Base-by-base conservation (phyloP, 2,329 filamentous ascomycete genomes). In the Fusarium albosuccineum region DNA sequence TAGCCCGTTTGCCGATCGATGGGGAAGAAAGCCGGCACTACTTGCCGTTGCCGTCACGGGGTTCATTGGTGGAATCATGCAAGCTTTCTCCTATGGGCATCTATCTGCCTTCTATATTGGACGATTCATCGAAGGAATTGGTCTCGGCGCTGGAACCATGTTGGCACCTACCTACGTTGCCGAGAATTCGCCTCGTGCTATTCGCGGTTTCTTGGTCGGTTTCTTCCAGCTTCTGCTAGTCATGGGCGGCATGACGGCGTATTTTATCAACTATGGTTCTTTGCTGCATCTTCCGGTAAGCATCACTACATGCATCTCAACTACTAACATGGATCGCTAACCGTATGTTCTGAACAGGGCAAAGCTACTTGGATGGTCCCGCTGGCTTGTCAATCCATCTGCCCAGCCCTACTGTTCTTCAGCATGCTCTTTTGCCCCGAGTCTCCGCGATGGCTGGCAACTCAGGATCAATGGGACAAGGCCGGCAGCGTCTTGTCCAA, bases 161-260 rank as follows among this genome's bases (percentile, higher is more conserved):
- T 82, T 89, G 57, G 85, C 85, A 4, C 87, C 87, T 3, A 82
- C 87, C 1, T 89, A 89, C 74, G 85, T 90, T 33, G 84, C 86
- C 0, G 87, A 89, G 70, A 89, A 87, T 66, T 79, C 86, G 3
- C 87, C 87, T 4, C 83, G 85, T 40, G 85, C 84, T 34, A 88
- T 88, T 60, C 84, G 87, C 39, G 87, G 87, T 11, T 83, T 85
- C 55, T 78, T 89, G 0, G 87, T 86, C 0, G 87, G 87, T 60
- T 82, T 89, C 60, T 89, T 88, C 70, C 86, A 89, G 64, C 82
- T 89, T 9, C 87, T 88, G 70, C 81, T 87, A 41, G 83, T 84
- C 10, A 80, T 80, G 29, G 83, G 83, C 34, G 82, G 80, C 39
- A 85, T 85, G 80, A 75, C 84, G 29, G 82, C 83, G 1, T 86